Evolutionary conservation across 805 yeast species (phyloP).

Genomic region (Sugiyamaella mastotermitis): DNA sequence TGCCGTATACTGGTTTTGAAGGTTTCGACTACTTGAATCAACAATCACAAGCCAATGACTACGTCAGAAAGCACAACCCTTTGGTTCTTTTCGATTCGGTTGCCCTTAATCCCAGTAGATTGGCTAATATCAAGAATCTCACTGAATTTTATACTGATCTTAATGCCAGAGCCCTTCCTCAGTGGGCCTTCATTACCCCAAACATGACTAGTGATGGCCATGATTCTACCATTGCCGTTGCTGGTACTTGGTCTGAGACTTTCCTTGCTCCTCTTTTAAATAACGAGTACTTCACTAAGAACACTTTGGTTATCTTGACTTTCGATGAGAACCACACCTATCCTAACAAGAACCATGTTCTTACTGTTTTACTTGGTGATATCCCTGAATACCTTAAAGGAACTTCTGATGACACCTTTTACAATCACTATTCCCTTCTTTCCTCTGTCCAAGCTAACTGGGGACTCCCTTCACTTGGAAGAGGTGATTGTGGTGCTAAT

Average conservation of each 20-base stretch:
- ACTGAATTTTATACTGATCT: conserved; percentile 39
- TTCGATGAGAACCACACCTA: conserved; percentile 46
- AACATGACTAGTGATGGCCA: conserved; percentile 51
- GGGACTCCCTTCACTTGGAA: conserved; percentile 44
- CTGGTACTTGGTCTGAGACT: conserved; percentile 41
- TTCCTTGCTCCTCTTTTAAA: conserved; percentile 40
- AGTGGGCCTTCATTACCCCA: conserved; percentile 49
- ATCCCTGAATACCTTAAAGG: conserved; percentile 38
- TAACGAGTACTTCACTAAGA: conserved; percentile 42
- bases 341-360: conserved; percentile 40
- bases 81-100: conserved; percentile 39
- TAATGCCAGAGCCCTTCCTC: conserved; percentile 38
- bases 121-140: conserved; percentile 42
- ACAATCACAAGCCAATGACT: conserved; percentile 38
- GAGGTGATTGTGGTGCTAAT: conserved; percentile 46
- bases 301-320: conserved; percentile 41
- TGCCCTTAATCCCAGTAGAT: conserved; percentile 31
- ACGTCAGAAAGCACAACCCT: conserved; percentile 50
- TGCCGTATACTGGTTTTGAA: conserved; percentile 47
- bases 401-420: conserved; percentile 42
- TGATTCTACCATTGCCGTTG: conserved; percentile 40
- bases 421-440: conserved; percentile 47
- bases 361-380: conserved; percentile 38
- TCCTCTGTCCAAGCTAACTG: conserved; percentile 47
- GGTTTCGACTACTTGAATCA: conserved; percentile 43